phyloP scores from a whole-genome alignment of 1,284 basidiomycete species.

The Melampsora americana region DNA sequence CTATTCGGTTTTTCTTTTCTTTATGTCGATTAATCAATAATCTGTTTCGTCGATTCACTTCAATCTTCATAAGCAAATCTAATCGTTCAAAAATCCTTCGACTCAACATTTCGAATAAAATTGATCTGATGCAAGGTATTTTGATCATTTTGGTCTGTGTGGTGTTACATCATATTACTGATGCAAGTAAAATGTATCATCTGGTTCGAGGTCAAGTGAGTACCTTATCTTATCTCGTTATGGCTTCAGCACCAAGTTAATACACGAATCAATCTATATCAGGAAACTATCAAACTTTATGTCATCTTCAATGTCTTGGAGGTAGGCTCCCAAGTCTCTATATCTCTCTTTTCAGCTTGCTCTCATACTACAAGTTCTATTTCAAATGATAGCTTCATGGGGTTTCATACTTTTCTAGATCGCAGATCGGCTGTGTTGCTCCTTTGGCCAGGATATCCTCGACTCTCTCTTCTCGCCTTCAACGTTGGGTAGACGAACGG shows the following conservation, averaged over 20 bases:
- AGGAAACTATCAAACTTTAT: slow-evolving; percentile 93
- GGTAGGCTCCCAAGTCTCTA: slow-evolving; percentile 57
- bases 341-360: neutral
- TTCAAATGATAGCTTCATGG: neutral
- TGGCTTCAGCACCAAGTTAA: neutral
- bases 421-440: slow-evolving; percentile 87
- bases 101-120: slow-evolving; percentile 78
- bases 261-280: neutral
- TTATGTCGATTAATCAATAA: neutral
- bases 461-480: slow-evolving; percentile 93
- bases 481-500: slow-evolving; percentile 66
- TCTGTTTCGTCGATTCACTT: neutral
- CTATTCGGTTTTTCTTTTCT: slow-evolving; percentile 65
- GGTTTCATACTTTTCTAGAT: slow-evolving; percentile 62
- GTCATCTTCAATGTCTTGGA: slow-evolving; percentile 98
- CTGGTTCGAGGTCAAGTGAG: slow-evolving; percentile 82
- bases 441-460: slow-evolving; percentile 94
- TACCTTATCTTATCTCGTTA: slow-evolving; percentile 45
- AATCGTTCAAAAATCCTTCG: neutral
- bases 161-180: slow-evolving; percentile 76
- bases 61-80: neutral
- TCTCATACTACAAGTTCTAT: too few species aligned
- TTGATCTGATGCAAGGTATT: slow-evolving; percentile 76
- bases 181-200: slow-evolving; percentile 98
- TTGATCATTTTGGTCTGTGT: slow-evolving; percentile 73